Evolutionary conservation across 345 rosid species (phyloP).

Genomic region (Ricinus communis): DNA sequence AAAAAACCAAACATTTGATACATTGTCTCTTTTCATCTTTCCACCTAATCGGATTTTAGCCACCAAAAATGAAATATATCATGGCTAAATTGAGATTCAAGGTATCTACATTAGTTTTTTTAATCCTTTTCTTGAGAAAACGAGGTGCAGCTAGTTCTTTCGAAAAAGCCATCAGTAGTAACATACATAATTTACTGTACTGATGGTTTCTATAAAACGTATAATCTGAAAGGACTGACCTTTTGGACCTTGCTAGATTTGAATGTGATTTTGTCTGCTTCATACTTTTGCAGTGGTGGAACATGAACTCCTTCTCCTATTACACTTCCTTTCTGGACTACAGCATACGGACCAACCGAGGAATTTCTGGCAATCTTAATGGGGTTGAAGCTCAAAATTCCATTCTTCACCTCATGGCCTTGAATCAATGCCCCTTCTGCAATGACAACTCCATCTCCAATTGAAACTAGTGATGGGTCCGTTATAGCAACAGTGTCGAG

Average conservation of each 20-base stretch:
- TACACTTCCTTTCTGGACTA: slow-evolving; percentile 57
- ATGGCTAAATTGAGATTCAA: no score
- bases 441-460: slow-evolving; percentile 60
- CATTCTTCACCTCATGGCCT: slow-evolving; percentile 60
- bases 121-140: no score
- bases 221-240: slow-evolving; percentile 25
- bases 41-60: no score
- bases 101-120: no score
- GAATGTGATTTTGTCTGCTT: slow-evolving; percentile 34
- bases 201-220: background rate
- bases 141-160: no score
- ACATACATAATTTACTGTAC: background rate
- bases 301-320: slow-evolving; percentile 49
- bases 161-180: background rate
- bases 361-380: slow-evolving; percentile 48
- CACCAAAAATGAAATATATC: no score
- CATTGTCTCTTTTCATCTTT: no score
- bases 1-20: no score
- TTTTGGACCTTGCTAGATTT: slow-evolving; percentile 30
- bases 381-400: slow-evolving; percentile 47
- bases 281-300: slow-evolving; percentile 49
- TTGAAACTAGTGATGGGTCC: slow-evolving; percentile 59
- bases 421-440: slow-evolving; percentile 66
- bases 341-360: slow-evolving; percentile 60
- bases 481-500: slow-evolving; percentile 60